Base-by-base conservation (phyloP, 164 flowering plant species). In the Berberis thunbergii region DNA sequence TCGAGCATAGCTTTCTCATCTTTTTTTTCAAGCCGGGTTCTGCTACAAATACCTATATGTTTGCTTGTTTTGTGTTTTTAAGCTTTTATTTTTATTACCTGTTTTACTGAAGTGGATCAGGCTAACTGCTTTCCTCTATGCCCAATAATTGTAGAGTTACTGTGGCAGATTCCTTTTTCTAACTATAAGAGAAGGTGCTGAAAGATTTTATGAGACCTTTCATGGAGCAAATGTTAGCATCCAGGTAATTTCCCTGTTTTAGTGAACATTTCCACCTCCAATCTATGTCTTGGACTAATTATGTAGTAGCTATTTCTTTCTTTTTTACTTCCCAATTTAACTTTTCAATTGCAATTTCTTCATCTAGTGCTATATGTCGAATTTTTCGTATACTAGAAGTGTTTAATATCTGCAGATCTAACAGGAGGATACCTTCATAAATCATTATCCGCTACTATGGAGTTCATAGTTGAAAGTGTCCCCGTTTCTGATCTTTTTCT, bases 141-240 rank as follows among this genome's bases (percentile, higher is more conserved):
- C 3, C 4, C n/a, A 4, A 26, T 26, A 26, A 26, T 26, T 26
- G 26, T 26, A 26, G 26, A 26, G 9, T 62, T 63, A 2, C 7
- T 66, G 11, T 77, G 63, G 60, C 83, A 92, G 98, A 85, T 92
- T 64, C 98, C 97, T 64, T 92, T 92, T 70, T 6, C 41, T 88
- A 39, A 42, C 12, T 63, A 55, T 88, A 60, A 86, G 67, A 64
- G 76, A 81, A 55, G 80, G 70, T 67, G 57, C 61, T 48, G 95
- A 83, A 77, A 84, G 69, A 64, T 85, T 86, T 64, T 86, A 87
- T 71, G 97, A 92, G 79, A 92, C 98, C 63, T 92, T 84, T 66
- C 98, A 92, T 83, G 98, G 96, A 66, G 77, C 81, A 40, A 75
- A 92, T 73, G 85, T 89, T 56, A 86, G 72, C 76, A 83, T 89